Conservation (phyloP, 2,329 filamentous ascomycete species). For the Dactylonectria macrodidyma region DNA sequence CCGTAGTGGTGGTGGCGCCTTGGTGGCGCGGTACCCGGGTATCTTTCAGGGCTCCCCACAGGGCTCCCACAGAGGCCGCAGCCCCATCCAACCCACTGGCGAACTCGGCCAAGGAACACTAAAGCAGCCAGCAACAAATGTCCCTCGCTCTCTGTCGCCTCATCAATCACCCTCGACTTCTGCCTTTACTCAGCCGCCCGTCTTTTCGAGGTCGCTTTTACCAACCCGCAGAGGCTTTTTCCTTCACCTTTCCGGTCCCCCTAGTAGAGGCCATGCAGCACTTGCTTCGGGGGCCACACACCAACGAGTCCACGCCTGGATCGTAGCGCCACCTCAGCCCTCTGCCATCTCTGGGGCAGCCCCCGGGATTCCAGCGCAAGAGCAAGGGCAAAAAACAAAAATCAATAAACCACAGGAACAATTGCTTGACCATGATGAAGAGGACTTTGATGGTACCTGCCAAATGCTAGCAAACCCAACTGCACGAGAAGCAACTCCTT, state of each 20-base stretch:
- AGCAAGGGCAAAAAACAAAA: constrained; percentile 17
- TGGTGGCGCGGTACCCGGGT: constrained; percentile 21
- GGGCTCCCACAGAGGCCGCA: constrained; percentile 25
- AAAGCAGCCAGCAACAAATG: constrained; percentile 1
- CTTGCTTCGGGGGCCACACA: constrained; percentile 23
- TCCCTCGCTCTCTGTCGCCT: neutral
- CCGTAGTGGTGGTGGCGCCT: neutral
- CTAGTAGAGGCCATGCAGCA: constrained; percentile 11
- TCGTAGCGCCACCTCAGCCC: constrained; percentile 33
- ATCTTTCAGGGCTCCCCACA: constrained; percentile 15
- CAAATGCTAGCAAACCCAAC: constrained; percentile 3
- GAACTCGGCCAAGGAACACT: constrained; percentile 13
- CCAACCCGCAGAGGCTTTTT: neutral
- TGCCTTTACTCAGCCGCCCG: neutral
- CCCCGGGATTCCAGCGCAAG: neutral
- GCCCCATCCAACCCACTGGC: constrained; percentile 8
- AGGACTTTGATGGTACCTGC: constrained; percentile 11
- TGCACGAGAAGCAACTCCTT: neutral
- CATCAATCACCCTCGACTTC: neutral
- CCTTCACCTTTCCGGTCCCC: neutral
- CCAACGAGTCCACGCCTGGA: constrained; percentile 22
- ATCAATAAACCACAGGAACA: constrained; percentile 8
- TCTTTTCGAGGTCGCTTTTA: neutral
- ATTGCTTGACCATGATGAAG: constrained; percentile 14
- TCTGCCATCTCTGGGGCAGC: constrained; percentile 22